Percentiles rank a stretch among this genome's conserved stretches.
phyloP scores from a whole-genome alignment of 257 asterid species.

The Fraxinus quadrangulata region DNA sequence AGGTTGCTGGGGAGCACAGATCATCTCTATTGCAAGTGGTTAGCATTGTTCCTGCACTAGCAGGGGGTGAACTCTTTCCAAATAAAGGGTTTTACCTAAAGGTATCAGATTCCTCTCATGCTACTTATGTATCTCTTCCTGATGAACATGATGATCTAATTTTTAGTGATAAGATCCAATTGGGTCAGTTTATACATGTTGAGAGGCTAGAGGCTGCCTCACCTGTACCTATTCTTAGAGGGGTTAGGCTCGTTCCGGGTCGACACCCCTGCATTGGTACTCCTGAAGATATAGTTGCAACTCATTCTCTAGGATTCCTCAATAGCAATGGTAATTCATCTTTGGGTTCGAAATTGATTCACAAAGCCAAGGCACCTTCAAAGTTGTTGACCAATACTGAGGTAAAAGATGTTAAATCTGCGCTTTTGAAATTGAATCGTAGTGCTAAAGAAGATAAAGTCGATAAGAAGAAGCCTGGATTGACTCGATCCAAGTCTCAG shows the following conservation, averaged over 20 bases:
- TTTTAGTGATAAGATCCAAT: slow-evolving; percentile 89
- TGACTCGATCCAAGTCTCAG: slow-evolving; percentile 82
- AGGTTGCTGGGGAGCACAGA: slow-evolving; percentile 91
- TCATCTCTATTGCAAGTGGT: slow-evolving; percentile 88
- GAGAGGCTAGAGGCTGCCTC: slow-evolving; percentile 93
- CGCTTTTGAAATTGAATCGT: slow-evolving; percentile 44
- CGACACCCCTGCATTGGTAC: slow-evolving; percentile 96
- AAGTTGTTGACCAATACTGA: slow-evolving; percentile 35
- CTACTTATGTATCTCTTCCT: slow-evolving; percentile 90
- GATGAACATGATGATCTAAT: slow-evolving; percentile 93
- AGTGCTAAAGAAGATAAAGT: slow-evolving; percentile 49
- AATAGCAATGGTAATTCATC: slow-evolving; percentile 53
- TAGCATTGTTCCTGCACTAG: slow-evolving; percentile 92
- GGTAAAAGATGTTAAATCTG: slow-evolving; percentile 47
- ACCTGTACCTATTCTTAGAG: slow-evolving; percentile 87
- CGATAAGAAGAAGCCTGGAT: slow-evolving; percentile 52
- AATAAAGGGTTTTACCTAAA: slow-evolving; percentile 92
- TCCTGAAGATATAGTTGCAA: slow-evolving; percentile 89
- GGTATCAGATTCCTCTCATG: slow-evolving; percentile 98
- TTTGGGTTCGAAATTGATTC: slow-evolving; percentile 37
- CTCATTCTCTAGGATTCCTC: slow-evolving; percentile 83
- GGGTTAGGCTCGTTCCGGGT: slow-evolving; percentile 89
- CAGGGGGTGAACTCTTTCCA: slow-evolving; percentile 90
- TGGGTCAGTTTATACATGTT: slow-evolving; percentile 89
- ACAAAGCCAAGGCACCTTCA: slow-evolving; percentile 40